phyloP scores from a whole-genome alignment of 163 green algal species.

The Prototheca wickerhamii region DNA sequence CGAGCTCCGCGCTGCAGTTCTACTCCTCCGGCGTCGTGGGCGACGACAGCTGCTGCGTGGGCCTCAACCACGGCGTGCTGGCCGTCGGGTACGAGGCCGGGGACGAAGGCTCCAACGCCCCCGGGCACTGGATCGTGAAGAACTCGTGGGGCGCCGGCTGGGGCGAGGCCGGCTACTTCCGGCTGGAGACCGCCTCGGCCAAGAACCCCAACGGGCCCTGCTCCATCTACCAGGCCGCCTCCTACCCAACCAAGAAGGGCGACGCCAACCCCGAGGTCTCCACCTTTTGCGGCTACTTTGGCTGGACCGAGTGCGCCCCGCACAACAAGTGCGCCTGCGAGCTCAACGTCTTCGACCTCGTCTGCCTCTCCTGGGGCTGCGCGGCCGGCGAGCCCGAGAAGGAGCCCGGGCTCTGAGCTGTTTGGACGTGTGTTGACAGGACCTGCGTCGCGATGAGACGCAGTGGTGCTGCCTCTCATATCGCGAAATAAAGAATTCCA shows the following conservation, averaged over 20 bases:
- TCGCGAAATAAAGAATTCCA: too few relatives aligned
- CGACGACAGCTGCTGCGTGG: constrained; percentile 49
- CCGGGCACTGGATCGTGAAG: constrained; percentile 84
- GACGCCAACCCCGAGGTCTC: constrained; percentile 60
- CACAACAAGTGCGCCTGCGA: constrained; percentile 27
- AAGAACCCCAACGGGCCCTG: constrained; percentile 59
- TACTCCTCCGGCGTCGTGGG: constrained; percentile 54
- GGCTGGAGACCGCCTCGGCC: constrained; percentile 33
- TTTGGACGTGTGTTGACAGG: too few relatives aligned
- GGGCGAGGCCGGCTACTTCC: constrained; percentile 62
- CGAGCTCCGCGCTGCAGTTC: constrained; percentile 52
- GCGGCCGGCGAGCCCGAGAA: constrained; percentile 1
- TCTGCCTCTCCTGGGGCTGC: constrained; percentile 54
- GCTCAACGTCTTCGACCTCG: constrained; percentile 38
- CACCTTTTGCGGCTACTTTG: constrained; percentile 74
- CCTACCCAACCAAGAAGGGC: constrained; percentile 71
- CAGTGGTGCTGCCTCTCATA: too few relatives aligned
- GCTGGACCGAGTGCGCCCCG: constrained; percentile 36
- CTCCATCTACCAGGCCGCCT: constrained; percentile 74
- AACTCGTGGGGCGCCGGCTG: constrained; percentile 59
- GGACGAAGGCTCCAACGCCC: constrained; percentile 20
- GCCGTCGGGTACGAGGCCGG: constrained; percentile 67
- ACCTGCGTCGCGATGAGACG: too few relatives aligned
- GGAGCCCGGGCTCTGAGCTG: too few relatives aligned
- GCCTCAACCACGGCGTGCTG: constrained; percentile 94